Conservation (phyloP, 148 eudicot genomes). For the Diospyros lotus region DNA sequence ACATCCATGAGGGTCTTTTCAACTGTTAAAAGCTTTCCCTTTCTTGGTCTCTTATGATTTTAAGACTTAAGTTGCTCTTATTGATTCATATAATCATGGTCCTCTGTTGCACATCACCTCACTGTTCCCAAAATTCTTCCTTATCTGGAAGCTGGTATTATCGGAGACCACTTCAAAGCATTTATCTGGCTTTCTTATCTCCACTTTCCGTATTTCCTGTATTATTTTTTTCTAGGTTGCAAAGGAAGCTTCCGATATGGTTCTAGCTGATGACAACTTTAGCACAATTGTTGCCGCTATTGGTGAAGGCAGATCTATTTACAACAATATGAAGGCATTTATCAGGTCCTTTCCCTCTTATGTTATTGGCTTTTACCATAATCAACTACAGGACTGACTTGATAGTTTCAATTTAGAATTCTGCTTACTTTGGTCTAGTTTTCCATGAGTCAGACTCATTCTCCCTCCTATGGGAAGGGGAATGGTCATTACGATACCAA, state of each 20-base stretch:
- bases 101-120: background rate
- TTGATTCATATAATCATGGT: background rate
- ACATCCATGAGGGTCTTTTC: background rate
- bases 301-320: conserved; percentile 87
- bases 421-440: background rate
- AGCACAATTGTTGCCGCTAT: conserved; percentile 78
- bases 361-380: conserved; percentile 1
- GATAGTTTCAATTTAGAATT: background rate
- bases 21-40: background rate
- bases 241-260: conserved; percentile 82
- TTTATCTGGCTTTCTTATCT: background rate
- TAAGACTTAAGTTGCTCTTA: background rate
- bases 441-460: background rate
- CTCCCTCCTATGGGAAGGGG: background rate
- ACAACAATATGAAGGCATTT: conserved; percentile 94
- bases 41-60: background rate
- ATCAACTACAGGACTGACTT: background rate
- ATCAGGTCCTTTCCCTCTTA: conserved; percentile 45
- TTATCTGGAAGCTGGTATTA: background rate
- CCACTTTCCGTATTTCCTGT: background rate
- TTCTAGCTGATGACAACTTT: conserved; percentile 74
- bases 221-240: conserved; percentile 48
- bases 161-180: background rate
- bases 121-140: background rate
- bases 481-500: background rate